Base-by-base conservation (phyloP, 768 basidiomycete genomes). In the Paxillus ammoniavirescens region DNA sequence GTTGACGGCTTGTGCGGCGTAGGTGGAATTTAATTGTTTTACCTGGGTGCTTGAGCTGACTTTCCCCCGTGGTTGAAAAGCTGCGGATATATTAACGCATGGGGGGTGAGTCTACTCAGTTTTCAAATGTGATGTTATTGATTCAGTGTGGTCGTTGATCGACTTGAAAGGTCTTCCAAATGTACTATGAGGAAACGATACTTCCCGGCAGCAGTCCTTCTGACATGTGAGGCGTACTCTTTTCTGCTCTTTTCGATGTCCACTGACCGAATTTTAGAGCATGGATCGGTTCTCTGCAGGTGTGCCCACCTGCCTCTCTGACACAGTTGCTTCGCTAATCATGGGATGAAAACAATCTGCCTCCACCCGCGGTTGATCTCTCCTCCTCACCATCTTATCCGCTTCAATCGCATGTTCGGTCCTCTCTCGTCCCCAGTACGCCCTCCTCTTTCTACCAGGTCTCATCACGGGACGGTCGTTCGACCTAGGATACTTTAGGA, bases 281-380 rank as follows among this genome's bases (percentile, higher is more conserved):
- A 41, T 91, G 88, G 89, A 91, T 91, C 33, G 89, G 89, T 5
- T 91, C 89, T 1, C 71, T 84, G 21, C 88, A 89, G 73, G 87
- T 83, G 43, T 3, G 61, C 54, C 18, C 54, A 30, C 12, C 7
- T 31, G 10, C 26, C 5, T 1, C 5, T 15, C 3, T 40, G 23
- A 51, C 7, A 47, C 8, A 12, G 42, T 6, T 37, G 23, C 28
- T 46, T 38, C 13, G 3, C 44, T 42, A 42, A 43, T 40, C 26
- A 40, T 49, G 9, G 6, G 5, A 26, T 26, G 5, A 6, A 26
- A 26, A 26, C 26, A 26, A 26, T 4, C 26, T 26, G 6, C 26
- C 26, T 26, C 26, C 26, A 4, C 14, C 3, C 40, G 10, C n/a
- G 26, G 26, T 47, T 52, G 12, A 8, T 17, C 28, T 41, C n/a